Conservation (phyloP, 2,329 filamentous ascomycete species). For the Beauveria bassiana region DNA sequence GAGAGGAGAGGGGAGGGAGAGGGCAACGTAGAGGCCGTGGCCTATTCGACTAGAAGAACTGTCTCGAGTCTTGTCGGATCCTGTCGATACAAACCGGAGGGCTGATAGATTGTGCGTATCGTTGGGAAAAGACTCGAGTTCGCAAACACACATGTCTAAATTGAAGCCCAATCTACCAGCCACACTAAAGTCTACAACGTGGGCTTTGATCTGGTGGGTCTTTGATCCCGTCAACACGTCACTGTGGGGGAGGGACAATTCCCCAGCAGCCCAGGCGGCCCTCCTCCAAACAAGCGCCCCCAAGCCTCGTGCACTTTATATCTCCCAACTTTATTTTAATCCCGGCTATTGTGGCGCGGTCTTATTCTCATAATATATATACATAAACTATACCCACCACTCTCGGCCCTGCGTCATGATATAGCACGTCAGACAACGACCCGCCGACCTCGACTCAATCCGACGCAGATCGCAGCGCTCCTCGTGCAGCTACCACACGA, state of each 20-base stretch:
- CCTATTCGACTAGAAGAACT: not conserved
- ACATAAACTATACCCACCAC: not conserved
- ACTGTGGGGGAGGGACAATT: conserved; percentile 7
- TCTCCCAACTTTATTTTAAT: not conserved
- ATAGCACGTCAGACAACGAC: conserved; percentile 10
- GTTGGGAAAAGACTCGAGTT: not conserved
- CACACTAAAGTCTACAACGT: not conserved
- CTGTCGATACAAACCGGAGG: no score
- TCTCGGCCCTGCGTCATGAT: conserved; percentile 5
- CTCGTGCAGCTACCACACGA: conserved; percentile 13
- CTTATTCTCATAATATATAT: not conserved
- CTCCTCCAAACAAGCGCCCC: not conserved
- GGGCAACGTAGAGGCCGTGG: not conserved
- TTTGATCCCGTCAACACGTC: conserved; percentile 5
- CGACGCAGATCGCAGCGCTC: conserved; percentile 6
- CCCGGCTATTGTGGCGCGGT: not conserved
- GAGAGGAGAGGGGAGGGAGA: not conserved
- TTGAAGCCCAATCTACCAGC: not conserved
- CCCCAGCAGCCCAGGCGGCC: not conserved
- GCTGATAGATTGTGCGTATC: not conserved
- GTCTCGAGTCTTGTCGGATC: not conserved
- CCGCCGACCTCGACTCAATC: not conserved
- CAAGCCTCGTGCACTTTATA: not conserved
- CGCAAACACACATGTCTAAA: not conserved
- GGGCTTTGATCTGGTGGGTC: not conserved